Evolutionary conservation across 768 basidiomycete species (phyloP).

Genomic region (Mrakia frigida): DNA sequence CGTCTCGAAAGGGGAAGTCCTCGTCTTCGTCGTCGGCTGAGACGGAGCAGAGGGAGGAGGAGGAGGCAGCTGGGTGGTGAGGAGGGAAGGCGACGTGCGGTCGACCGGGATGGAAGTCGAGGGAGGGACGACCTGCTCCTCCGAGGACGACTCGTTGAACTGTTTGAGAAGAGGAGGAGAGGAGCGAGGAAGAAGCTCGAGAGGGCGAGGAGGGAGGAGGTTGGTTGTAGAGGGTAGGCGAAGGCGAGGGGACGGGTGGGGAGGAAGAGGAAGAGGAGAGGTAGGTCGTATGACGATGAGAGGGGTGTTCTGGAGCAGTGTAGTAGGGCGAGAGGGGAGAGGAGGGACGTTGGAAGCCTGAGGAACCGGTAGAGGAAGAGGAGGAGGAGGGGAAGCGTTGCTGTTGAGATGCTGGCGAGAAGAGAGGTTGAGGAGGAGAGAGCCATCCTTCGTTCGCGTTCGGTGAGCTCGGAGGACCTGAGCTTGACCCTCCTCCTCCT

Average conservation of each 20-base stretch:
- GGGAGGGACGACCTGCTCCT: neutral
- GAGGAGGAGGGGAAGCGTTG: slow-evolving; percentile 1
- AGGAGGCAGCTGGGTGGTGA: neutral
- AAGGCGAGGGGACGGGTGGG: neutral
- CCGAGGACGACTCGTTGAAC: neutral
- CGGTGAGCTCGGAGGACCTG: neutral
- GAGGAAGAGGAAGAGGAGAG: neutral
- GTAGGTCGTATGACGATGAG: neutral
- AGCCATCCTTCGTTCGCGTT: neutral
- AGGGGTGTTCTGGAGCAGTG: neutral
- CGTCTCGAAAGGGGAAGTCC: slow-evolving; percentile 12
- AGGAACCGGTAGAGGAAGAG: neutral
- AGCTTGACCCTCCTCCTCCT: neutral
- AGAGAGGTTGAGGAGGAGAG: slow-evolving; percentile 10
- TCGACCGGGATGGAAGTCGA: neutral
- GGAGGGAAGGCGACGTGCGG: neutral
- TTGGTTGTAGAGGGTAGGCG: neutral
- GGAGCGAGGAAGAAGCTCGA: neutral
- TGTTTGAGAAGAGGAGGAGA: neutral
- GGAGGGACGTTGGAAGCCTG: slow-evolving; percentile 2
- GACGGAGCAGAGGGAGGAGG: slow-evolving; percentile 5
- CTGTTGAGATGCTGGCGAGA: neutral
- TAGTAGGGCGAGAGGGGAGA: slow-evolving; percentile 6
- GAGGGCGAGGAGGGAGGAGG: slow-evolving; percentile 4
- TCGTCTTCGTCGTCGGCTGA: slow-evolving; percentile 10